phyloP scores from a whole-genome alignment of 345 rosid genomes.

The Lepidium africanum region DNA sequence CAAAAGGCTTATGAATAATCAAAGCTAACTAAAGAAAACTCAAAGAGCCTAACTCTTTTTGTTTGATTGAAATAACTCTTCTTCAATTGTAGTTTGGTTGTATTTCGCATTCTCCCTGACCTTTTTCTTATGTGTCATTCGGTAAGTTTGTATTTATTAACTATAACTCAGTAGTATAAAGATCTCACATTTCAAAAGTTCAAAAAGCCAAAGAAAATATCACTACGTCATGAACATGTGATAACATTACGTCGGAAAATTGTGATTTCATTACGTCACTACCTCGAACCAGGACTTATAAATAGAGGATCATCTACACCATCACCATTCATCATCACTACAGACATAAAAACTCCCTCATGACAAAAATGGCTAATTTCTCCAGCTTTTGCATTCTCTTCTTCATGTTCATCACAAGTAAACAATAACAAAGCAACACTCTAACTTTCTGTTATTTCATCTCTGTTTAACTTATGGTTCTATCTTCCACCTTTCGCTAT shows the following conservation, averaged over 20 bases:
- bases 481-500: not conserved
- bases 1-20: not conserved
- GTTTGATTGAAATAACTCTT: too few species aligned
- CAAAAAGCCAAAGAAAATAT: too few species aligned
- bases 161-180: too few species aligned
- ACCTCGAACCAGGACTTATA: not conserved
- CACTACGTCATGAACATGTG: too few species aligned
- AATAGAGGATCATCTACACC: conserved; percentile 5
- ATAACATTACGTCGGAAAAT: too few species aligned
- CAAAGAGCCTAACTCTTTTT: too few species aligned
- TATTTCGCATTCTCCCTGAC: too few species aligned
- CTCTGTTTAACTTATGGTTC: not conserved
- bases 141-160: too few species aligned
- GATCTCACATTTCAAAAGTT: too few species aligned
- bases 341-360: not conserved
- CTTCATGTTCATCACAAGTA: conserved; percentile 18
- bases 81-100: too few species aligned
- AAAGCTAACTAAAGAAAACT: too few species aligned
- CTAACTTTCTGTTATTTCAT: not conserved
- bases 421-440: not conserved
- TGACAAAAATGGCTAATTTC: not conserved
- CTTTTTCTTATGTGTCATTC: too few species aligned
- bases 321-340: not conserved
- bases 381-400: conserved; percentile 6
- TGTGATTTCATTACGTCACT: not conserved